Evolutionary conservation across 2,329 filamentous ascomycete species (phyloP).

Genomic region (Neurospora sp.): DNA sequence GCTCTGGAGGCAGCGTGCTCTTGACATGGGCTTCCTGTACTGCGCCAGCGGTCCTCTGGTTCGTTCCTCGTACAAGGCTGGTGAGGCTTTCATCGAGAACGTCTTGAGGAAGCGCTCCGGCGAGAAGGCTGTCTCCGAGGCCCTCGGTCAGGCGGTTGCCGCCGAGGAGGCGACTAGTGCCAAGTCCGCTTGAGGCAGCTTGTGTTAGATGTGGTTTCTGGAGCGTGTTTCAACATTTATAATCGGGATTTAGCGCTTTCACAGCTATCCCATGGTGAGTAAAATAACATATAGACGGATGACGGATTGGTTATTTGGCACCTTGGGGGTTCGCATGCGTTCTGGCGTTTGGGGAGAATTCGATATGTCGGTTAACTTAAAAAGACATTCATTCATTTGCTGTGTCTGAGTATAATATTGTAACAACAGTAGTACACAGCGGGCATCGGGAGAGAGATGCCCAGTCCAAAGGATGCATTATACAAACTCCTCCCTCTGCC

Average conservation of each 20-base stretch:
- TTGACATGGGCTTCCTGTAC: slow-evolving; percentile 95
- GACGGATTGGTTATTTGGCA: slow-evolving; percentile 1
- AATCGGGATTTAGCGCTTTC: neutral
- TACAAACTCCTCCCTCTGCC: neutral
- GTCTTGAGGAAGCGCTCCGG: slow-evolving; percentile 73
- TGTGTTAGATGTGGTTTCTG: neutral
- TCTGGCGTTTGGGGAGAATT: slow-evolving; percentile 9
- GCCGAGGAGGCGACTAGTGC: slow-evolving; percentile 19
- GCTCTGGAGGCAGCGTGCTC: slow-evolving; percentile 76
- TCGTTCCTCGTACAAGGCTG: slow-evolving; percentile 92
- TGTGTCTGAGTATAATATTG: slow-evolving; percentile 9
- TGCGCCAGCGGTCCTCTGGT: slow-evolving; percentile 90
- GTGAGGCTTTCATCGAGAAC: slow-evolving; percentile 98
- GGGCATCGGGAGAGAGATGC: neutral
- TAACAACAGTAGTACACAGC: slow-evolving; percentile 15
- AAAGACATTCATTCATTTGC: neutral
- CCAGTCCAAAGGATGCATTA: neutral
- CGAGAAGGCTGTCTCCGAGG: slow-evolving; percentile 23
- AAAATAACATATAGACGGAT: neutral
- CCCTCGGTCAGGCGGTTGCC: slow-evolving; percentile 30
- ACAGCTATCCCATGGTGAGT: neutral
- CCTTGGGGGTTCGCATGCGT: slow-evolving; percentile 5
- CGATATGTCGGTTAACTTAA: neutral
- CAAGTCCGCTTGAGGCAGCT: slow-evolving; percentile 6
- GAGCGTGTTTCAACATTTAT: slow-evolving; percentile 10